A percentile compares a stretch with the other conserved stretches of the same genome.
Evolutionary conservation across 2,329 filamentous ascomycete genomes (phyloP).

Genomic region (Xylariaceae sp.): DNA sequence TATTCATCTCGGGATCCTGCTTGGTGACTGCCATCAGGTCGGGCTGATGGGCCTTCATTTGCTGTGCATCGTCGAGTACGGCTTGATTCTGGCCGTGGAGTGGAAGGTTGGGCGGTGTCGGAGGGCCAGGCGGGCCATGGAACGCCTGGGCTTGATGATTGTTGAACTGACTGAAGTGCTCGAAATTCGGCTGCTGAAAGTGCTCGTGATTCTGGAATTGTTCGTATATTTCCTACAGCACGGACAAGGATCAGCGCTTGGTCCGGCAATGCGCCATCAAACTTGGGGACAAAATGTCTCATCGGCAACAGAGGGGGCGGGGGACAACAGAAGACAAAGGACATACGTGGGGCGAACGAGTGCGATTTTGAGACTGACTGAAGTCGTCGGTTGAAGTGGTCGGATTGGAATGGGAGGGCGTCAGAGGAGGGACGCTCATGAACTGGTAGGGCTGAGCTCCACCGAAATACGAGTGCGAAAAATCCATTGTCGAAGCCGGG

Average conservation of each 20-base stretch:
- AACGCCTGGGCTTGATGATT: conserved; percentile 32
- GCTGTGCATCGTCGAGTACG: conserved; percentile 12
- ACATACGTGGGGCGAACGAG: conserved; percentile 54
- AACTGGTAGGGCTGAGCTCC: conserved; percentile 51
- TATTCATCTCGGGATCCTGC: conserved; percentile 36
- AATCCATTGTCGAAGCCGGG: conserved; percentile 44
- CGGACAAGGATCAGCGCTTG: conserved; percentile 4
- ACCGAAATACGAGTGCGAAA: conserved; percentile 47
- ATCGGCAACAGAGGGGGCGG: background rate
- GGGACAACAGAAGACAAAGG: background rate
- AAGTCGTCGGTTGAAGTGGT: conserved; percentile 50
- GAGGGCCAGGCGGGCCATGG: conserved; percentile 48
- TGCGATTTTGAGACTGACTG: conserved; percentile 29
- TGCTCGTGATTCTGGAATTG: conserved; percentile 44
- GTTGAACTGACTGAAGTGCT: conserved; percentile 42
- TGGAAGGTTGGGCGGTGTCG: conserved; percentile 47
- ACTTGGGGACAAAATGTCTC: background rate
- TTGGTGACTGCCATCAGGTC: conserved; percentile 36
- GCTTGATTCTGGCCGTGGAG: conserved; percentile 26
- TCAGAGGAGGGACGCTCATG: conserved; percentile 50
- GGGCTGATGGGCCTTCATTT: conserved; percentile 22
- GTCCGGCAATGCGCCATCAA: no score
- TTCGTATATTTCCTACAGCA: conserved; percentile 46
- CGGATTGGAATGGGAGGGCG: conserved; percentile 53
- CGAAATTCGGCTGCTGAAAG: conserved; percentile 41